Conservation (phyloP, 306 rosid species). For the Senna tora region DNA sequence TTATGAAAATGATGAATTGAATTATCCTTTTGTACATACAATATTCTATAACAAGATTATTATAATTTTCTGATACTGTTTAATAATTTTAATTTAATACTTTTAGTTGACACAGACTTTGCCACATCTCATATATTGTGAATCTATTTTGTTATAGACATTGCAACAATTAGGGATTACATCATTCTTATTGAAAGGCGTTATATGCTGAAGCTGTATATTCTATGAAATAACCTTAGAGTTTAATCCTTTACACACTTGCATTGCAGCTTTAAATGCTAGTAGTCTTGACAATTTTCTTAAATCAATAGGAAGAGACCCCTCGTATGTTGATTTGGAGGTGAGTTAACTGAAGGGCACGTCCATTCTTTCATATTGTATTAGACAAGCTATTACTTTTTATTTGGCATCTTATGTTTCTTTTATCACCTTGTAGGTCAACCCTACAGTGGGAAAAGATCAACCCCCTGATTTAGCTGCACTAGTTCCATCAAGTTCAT, state of each 20-base stretch:
- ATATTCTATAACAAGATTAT: not conserved
- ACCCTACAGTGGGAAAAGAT: slow-evolving; percentile 86
- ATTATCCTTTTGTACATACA: not conserved
- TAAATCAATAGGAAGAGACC: slow-evolving; percentile 71
- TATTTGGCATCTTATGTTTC: slow-evolving; percentile 2
- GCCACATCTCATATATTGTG: too few relatives aligned
- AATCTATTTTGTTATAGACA: not conserved
- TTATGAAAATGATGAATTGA: slow-evolving; percentile 19
- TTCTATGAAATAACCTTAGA: not conserved
- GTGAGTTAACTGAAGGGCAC: slow-evolving; percentile 50
- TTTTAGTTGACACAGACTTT: too few relatives aligned
- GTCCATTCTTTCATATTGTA: slow-evolving; percentile 7
- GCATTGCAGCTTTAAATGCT: slow-evolving; percentile 61
- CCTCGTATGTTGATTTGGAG: slow-evolving; percentile 92
- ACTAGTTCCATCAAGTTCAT: slow-evolving; percentile 65
- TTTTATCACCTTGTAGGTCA: slow-evolving; percentile 59
- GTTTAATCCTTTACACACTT: slow-evolving; percentile 29
- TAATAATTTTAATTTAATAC: too few relatives aligned
- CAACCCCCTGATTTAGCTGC: slow-evolving; percentile 96
- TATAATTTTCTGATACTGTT: too few relatives aligned
- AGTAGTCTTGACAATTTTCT: slow-evolving; percentile 77
- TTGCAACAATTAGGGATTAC: not conserved
- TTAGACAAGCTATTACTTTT: not conserved
- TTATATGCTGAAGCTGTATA: slow-evolving; percentile 2
- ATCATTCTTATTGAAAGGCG: not conserved